A percentile compares a stretch with the other conserved stretches of the same genome.
Evolutionary conservation across 2,329 filamentous ascomycete species (phyloP).

Genomic region (Neofusicoccum sp.): DNA sequence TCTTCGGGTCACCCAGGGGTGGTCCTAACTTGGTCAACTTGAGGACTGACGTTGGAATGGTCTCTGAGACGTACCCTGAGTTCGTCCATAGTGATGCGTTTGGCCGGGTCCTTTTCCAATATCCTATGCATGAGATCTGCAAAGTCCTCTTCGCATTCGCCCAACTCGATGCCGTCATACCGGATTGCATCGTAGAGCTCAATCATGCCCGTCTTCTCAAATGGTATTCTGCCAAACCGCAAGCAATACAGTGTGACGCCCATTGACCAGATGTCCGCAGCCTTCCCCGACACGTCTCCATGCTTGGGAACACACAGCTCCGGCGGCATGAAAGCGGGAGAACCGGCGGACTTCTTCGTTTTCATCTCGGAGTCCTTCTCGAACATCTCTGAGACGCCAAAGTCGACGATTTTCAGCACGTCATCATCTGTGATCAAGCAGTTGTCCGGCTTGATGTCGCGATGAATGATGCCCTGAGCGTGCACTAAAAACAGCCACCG

Average conservation of each 20-base stretch:
- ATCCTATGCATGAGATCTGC: slow-evolving; percentile 70
- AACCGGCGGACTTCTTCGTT: slow-evolving; percentile 89
- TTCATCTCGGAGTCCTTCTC: slow-evolving; percentile 84
- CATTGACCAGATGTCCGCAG: slow-evolving; percentile 98
- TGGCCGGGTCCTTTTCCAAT: slow-evolving; percentile 80
- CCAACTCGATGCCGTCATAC: slow-evolving; percentile 61
- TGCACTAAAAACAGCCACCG: slow-evolving; percentile 60
- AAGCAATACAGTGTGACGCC: slow-evolving; percentile 92
- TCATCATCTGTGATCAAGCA: slow-evolving; percentile 86
- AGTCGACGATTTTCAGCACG: slow-evolving; percentile 95
- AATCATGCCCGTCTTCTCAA: slow-evolving; percentile 73
- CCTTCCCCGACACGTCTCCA: slow-evolving; percentile 81
- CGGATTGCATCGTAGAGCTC: slow-evolving; percentile 90
- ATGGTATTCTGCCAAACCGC: slow-evolving; percentile 83
- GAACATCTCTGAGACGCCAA: slow-evolving; percentile 99
- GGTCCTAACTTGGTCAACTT: slow-evolving; percentile 57
- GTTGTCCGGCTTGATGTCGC: slow-evolving; percentile 98
- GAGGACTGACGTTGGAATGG: background rate
- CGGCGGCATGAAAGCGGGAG: slow-evolving; percentile 89
- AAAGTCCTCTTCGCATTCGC: slow-evolving; percentile 66
- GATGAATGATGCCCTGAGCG: slow-evolving; percentile 88
- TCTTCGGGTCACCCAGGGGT: slow-evolving; percentile 86
- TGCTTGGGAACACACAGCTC: slow-evolving; percentile 87
- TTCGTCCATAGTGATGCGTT: slow-evolving; percentile 78
- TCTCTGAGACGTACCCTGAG: slow-evolving; percentile 63